Conservation (phyloP, 2,329 filamentous ascomycete species). For the Ophiostoma piceae region DNA sequence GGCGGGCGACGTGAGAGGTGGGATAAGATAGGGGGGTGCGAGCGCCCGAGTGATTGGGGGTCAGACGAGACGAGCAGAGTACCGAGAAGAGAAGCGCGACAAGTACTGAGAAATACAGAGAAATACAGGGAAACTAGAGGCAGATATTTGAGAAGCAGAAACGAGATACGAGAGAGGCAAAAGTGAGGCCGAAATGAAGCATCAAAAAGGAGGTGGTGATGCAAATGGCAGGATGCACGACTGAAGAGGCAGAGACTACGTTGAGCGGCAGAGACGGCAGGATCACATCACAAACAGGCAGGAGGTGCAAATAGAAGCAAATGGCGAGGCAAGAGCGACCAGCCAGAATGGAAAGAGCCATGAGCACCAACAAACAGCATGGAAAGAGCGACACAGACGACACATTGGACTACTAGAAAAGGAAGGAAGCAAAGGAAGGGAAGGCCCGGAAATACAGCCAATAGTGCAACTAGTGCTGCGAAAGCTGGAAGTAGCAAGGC, state of each 20-base stretch:
- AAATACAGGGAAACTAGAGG: not conserved
- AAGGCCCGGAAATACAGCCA: not conserved
- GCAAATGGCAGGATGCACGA: not conserved
- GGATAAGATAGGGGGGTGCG: constrained; percentile 15
- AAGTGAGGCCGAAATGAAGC: not conserved
- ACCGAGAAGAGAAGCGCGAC: not conserved
- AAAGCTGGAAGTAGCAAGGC: constrained; percentile 8
- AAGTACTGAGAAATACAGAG: not conserved
- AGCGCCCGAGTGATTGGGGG: not conserved
- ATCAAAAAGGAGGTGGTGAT: constrained; percentile 11
- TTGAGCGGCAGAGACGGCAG: not conserved
- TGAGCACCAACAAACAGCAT: not conserved
- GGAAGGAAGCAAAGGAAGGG: not conserved
- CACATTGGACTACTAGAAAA: not conserved
- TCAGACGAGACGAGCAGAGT: not conserved
- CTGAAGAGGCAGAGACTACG: not conserved
- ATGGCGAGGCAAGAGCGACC: not conserved
- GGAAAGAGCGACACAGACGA: not conserved
- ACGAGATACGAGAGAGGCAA: not conserved
- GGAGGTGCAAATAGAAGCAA: not conserved
- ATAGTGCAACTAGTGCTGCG: not conserved
- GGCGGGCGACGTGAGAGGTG: not conserved
- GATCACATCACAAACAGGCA: not conserved
- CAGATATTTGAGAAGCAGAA: not conserved
- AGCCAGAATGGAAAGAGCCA: not conserved